phyloP scores from a whole-genome alignment of 148 eudicot genomes.

The Heliamphora exappendiculata region DNA sequence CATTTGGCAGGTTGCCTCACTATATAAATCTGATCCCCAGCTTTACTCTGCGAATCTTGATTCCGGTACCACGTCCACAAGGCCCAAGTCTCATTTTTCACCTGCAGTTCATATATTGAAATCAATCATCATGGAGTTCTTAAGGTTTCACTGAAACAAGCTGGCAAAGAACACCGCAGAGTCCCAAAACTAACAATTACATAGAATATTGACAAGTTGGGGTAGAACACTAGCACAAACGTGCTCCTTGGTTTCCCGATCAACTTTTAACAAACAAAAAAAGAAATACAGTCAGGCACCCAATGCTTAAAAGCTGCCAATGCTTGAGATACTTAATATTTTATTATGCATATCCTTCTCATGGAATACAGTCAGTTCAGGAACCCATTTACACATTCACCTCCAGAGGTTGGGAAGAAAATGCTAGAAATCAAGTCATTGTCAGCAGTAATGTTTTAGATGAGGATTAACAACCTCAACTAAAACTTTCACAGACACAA shows the following conservation, averaged over 20 bases:
- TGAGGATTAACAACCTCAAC: background rate
- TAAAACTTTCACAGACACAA: background rate
- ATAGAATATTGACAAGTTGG: background rate
- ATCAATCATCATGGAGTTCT: background rate
- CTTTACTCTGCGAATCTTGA: constrained; percentile 59
- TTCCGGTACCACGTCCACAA: constrained; percentile 98
- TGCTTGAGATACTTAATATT: background rate
- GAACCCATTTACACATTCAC: background rate
- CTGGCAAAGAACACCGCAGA: background rate
- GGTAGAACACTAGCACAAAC: background rate
- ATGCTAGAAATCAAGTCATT: background rate
- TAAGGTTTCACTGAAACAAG: background rate
- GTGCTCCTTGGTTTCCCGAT: background rate
- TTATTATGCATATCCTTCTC: background rate
- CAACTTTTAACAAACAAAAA: too few species aligned
- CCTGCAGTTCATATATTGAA: constrained; percentile 34
- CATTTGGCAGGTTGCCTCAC: constrained; percentile 80
- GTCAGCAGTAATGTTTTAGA: background rate
- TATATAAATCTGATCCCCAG: constrained; percentile 85
- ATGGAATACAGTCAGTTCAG: background rate
- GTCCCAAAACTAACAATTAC: background rate
- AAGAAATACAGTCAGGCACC: too few species aligned
- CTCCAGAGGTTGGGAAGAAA: background rate
- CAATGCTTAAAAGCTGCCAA: too few species aligned
- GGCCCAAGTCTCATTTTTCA: constrained; percentile 89